Evolutionary conservation across 2,329 filamentous ascomycete species (phyloP).

Genomic region (Ophiostoma quercus): DNA sequence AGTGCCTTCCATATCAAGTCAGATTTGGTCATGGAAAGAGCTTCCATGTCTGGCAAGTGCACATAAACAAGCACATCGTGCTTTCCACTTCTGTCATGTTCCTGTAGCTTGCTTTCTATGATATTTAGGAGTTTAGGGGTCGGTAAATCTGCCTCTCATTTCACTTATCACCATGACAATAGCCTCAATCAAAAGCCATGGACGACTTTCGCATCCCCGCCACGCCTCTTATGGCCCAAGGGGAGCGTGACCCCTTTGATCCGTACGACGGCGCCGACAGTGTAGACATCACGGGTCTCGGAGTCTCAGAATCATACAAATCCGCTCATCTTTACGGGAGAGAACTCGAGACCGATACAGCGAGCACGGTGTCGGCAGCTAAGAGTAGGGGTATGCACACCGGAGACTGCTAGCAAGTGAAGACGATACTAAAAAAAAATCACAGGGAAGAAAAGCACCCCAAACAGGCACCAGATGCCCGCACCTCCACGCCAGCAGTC

Average conservation of each 20-base stretch:
- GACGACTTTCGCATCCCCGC: slow-evolving; percentile 21
- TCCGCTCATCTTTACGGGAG: neutral
- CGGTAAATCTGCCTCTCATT: neutral
- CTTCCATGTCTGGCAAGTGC: neutral
- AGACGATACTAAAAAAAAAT: no score
- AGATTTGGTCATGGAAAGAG: neutral
- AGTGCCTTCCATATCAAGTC: neutral
- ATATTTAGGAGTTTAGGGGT: neutral
- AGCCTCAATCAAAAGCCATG: neutral
- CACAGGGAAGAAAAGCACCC: neutral
- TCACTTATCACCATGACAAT: neutral
- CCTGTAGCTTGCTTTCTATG: neutral
- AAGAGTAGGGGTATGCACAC: neutral
- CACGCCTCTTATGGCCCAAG: slow-evolving; percentile 13
- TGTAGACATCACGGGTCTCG: slow-evolving; percentile 6
- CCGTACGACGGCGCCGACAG: neutral
- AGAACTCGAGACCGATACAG: slow-evolving; percentile 14
- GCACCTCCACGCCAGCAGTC: neutral
- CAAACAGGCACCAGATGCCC: neutral
- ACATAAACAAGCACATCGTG: slow-evolving; percentile 1
- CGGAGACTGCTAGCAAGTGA: neutral
- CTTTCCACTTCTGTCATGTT: neutral
- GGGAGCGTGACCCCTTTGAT: neutral
- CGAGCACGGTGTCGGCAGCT: neutral
- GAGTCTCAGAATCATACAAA: neutral